Evolutionary conservation across 352 stramenopile genomes (phyloP), one percentile per base, ranked within the genome.

Genomic region (Globisporangium apiculatum): DNA sequence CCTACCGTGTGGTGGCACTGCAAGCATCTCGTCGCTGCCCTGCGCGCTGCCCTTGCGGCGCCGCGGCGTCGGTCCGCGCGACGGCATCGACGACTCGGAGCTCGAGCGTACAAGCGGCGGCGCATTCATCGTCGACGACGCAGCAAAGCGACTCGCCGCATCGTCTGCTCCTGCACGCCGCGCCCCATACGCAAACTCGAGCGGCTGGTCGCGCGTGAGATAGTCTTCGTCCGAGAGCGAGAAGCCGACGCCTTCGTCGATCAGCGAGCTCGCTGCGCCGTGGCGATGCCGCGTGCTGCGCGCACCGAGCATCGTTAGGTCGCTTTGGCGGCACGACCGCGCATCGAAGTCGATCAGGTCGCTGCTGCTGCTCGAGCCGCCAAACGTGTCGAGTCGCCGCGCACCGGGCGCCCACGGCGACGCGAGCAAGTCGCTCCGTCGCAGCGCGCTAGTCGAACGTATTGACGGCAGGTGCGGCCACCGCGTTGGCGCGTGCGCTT

Each of bases 151-250:
- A 31, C 24, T 31, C 24, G 7, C 3, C 38, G 41, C 45, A 48
- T 47, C 63, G 35, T 71, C 63, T 1, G 18, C 38, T 5, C 17
- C 51, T 6, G 42, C 52, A 11, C 58, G 48, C 48, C 58, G 51
- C 9, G 36, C 7, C 38, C 57, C 38, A 43, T 63, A 67, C 40
- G 67, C 63, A 17, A 64, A 77, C 53, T 74, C 63, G 17, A 62
- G 61, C 11, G 57, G 61, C 38, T 72, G 71, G 40, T 91, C 78
- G 36, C 84, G 72, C 9, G 75, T 75, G 49, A 91, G 70, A 42
- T 84, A 91, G 48, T 91, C 77, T 64, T 86, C 77, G 24, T 90
- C 80, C 7, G 80, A 90, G 11, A 90, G 69, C 11, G 69, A 77
- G 18, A 77, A 74, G 12, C 69, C 69, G 14, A 74, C 69, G 47